Evolutionary conservation across 805 yeast genomes (phyloP).

Genomic region (Saturnispora sekii): DNA sequence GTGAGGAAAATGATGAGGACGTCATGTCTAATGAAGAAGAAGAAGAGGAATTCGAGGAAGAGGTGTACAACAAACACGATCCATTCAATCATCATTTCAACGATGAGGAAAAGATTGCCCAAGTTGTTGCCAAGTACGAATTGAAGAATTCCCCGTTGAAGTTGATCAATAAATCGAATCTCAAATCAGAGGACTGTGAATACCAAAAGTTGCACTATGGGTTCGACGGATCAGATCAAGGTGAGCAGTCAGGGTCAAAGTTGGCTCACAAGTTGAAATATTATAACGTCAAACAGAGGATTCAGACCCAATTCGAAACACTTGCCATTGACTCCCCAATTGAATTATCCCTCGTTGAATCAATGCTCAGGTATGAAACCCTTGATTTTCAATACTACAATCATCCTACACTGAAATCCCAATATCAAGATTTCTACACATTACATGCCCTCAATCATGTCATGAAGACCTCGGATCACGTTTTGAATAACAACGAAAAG

Average conservation of each 20-base stretch:
- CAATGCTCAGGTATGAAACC: constrained; percentile 68
- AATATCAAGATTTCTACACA: constrained; percentile 51
- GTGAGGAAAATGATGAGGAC: constrained; percentile 8
- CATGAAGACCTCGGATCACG: constrained; percentile 76
- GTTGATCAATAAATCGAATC: constrained; percentile 16
- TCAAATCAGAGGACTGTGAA: constrained; percentile 11
- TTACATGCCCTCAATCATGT: constrained; percentile 78
- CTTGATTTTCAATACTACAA: constrained; percentile 44
- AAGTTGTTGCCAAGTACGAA: constrained; percentile 26
- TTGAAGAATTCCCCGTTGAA: not conserved
- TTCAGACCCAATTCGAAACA: constrained; percentile 28
- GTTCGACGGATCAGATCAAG: constrained; percentile 7
- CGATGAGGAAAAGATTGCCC: constrained; percentile 31
- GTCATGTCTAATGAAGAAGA: constrained; percentile 13
- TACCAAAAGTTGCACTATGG: constrained; percentile 27
- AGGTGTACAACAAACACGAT: constrained; percentile 35
- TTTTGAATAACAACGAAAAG: constrained; percentile 65
- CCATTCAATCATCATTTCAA: constrained; percentile 76
- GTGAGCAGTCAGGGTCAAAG: constrained; percentile 9
- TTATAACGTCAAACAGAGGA: constrained; percentile 39
- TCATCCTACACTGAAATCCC: constrained; percentile 28
- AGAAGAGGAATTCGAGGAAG: constrained; percentile 32
- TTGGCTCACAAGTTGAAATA: constrained; percentile 16
- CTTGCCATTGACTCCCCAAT: constrained; percentile 26
- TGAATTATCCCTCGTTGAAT: constrained; percentile 47